These are phyloP conservation scores for Pneumocystis sp. DNA, from an alignment of 1,139 yeast species.

Conservation along the genomic window DNA sequence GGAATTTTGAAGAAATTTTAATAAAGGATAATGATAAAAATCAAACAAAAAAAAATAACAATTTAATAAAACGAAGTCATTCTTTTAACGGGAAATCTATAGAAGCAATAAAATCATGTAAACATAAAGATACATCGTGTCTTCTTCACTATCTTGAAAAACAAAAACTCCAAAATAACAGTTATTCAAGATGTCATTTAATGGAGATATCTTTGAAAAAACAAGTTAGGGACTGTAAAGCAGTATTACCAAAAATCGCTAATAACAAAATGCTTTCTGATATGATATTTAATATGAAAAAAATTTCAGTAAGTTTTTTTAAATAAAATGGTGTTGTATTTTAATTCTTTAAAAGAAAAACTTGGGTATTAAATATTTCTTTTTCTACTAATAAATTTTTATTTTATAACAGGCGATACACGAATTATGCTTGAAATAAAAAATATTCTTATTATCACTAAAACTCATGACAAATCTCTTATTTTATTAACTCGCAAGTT, in stretches of 20 bases:
- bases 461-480: constrained; percentile 48
- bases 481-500: constrained; percentile 41
- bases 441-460: constrained; percentile 52
- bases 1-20: background rate
- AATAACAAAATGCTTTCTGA: constrained; percentile 28
- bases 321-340: background rate
- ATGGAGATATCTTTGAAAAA: background rate
- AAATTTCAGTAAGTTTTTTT: constrained; percentile 18
- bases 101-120: background rate
- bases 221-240: background rate
- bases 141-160: background rate
- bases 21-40: background rate
- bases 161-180: background rate
- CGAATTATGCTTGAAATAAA: constrained; percentile 45
- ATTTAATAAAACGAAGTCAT: background rate
- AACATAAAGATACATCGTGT: background rate
- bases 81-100: background rate
- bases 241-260: constrained; percentile 12
- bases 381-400: background rate
- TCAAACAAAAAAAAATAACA: background rate
- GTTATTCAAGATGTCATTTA: background rate
- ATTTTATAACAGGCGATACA: constrained; percentile 18
- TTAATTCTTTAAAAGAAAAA: constrained; percentile 16
- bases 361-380: constrained; percentile 18
- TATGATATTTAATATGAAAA: constrained; percentile 30